Percentiles rank a stretch among this genome's conserved stretches.
Conservation (phyloP, 2,329 filamentous ascomycete genomes). For the Cladophialophora immunda region DNA sequence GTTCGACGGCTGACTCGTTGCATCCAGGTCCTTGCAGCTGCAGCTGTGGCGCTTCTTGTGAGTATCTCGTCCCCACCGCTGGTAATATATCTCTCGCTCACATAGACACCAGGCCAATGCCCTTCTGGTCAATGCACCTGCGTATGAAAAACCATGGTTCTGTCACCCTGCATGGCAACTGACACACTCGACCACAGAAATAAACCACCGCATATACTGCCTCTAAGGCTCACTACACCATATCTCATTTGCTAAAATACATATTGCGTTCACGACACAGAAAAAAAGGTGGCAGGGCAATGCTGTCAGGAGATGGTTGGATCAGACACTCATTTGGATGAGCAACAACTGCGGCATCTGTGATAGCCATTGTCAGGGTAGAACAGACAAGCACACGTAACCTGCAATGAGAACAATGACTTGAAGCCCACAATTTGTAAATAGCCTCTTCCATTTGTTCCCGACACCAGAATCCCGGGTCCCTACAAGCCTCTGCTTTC, state of each 20-base stretch:
- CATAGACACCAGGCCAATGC: slow-evolving; percentile 28
- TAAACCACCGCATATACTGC: slow-evolving; percentile 15
- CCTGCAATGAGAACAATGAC: neutral
- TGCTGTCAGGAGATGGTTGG: slow-evolving; percentile 10
- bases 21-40: slow-evolving; percentile 37
- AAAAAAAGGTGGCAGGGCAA: neutral
- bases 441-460: no score
- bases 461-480: neutral
- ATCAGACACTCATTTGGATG: slow-evolving; percentile 15
- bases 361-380: neutral
- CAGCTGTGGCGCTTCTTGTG: slow-evolving; percentile 41
- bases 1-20: slow-evolving; percentile 24
- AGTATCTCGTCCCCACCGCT: slow-evolving; percentile 55
- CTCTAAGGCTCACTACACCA: slow-evolving; percentile 8
- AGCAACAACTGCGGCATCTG: neutral
- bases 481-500: neutral
- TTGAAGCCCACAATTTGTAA: neutral
- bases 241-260: slow-evolving; percentile 12
- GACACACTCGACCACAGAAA: slow-evolving; percentile 23
- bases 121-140: slow-evolving; percentile 40
- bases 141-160: slow-evolving; percentile 25
- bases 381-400: slow-evolving; percentile 2
- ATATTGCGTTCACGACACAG: neutral
- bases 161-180: neutral
- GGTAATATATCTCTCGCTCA: slow-evolving; percentile 53